Evolutionary conservation across 148 eudicot species (phyloP), one percentile per base, ranked within the genome.

Genomic region (Beta vulgaris): DNA sequence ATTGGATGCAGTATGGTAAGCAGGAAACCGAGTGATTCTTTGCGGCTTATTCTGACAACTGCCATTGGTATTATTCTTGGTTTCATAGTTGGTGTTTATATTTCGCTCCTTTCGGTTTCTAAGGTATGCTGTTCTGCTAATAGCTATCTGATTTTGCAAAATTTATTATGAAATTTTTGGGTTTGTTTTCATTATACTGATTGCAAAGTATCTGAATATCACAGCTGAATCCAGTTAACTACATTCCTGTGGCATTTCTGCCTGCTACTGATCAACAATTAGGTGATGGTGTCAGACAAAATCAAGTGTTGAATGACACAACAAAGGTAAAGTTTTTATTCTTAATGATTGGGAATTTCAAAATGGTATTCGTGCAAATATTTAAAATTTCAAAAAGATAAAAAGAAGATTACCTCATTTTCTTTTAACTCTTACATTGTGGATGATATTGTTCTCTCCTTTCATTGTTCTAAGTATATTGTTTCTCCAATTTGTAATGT

Each of bases 41-140:
- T 86, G 86, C 86, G 87, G 81, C 73, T 84, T 65, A 32, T 89
- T 18, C 29, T 82, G 49, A 80, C 90, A n/a, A 75, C 82, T 53
- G 67, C 80, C 63, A 31, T 81, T 77, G 97, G 97, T 60, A 26
- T 91, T 61, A 71, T 86, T 64, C 76, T 86, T 44, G 98, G 98
- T 31, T 87, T 91, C 85, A 69, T 90, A 14, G 68, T 90, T 34
- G 98, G 98, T 78, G 76, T 83, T 68, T 88, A 90, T 66, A 82
- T 84, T 81, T 88, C 93, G 11, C 42, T 76, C 0, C 72, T 85
- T 51, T 74, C 86, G 18, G 76, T 83, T 66, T 79, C 86, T 42
- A 90, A 91, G 97, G 98, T 94, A 77, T 69, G 28, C 34, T 19
- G 5, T 16, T 60, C 31, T 65, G 59, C 69, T n/a, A 21, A 3